phyloP scores from a whole-genome alignment of 106 monocot genomes.

The Dioscorea alata region DNA sequence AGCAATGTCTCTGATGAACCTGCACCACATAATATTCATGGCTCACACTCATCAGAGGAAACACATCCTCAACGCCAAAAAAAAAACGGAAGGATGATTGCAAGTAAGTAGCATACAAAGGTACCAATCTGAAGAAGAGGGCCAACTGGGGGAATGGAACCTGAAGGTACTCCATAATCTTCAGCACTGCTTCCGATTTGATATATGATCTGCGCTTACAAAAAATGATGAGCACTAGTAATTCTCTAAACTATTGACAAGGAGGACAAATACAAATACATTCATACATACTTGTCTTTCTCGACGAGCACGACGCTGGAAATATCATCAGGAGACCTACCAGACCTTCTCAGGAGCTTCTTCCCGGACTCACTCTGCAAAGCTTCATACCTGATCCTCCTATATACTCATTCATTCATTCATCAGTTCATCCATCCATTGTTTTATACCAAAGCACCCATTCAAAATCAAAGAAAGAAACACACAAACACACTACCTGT shows the following conservation, averaged over 20 bases:
- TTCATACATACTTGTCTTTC: conserved; percentile 49
- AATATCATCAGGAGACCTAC: conserved; percentile 87
- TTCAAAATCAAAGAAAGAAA: neutral
- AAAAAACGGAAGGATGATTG: no score
- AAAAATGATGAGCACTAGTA: no score
- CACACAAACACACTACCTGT: conserved; percentile 22
- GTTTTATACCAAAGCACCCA: neutral
- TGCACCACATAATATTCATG: conserved; percentile 6
- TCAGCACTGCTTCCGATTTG: conserved; percentile 92
- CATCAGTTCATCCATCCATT: no score
- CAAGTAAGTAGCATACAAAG: conserved; percentile 46
- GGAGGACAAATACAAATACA: no score
- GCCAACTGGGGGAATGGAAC: conserved; percentile 85
- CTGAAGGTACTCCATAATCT: conserved; percentile 88
- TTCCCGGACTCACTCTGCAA: conserved; percentile 78
- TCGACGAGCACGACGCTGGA: conserved; percentile 95
- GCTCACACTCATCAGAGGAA: no score
- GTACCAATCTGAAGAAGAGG: conserved; percentile 48
- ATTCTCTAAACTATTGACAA: no score
- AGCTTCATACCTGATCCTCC: conserved; percentile 67
- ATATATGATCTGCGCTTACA: conserved; percentile 52
- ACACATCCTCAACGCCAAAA: no score
- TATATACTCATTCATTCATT: conserved; percentile 27
- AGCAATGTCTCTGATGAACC: conserved; percentile 78
- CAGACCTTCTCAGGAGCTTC: conserved; percentile 78